phyloP scores from a whole-genome alignment of 2,329 filamentous ascomycete species.

The Colletotrichum sp. region DNA sequence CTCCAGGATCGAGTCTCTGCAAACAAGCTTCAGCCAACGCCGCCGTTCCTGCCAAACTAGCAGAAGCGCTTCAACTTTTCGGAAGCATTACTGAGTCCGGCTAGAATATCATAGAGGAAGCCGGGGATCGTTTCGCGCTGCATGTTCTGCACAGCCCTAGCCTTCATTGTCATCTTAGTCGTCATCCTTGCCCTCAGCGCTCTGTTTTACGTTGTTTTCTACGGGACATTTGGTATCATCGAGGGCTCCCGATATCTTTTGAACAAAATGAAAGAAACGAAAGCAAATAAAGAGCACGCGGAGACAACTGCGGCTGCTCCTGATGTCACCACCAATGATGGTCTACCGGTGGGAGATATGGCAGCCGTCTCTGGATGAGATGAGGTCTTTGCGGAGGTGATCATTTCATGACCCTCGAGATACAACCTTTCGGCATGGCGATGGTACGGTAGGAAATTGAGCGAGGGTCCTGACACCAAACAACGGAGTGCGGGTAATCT shows the following conservation, averaged over 20 bases:
- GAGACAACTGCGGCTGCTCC: neutral
- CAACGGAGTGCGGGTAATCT: too few species aligned
- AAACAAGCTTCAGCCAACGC: neutral
- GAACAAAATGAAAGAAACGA: neutral
- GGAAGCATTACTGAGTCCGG: neutral
- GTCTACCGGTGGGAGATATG: neutral
- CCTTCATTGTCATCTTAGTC: neutral
- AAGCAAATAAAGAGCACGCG: neutral
- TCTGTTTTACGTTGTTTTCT: neutral
- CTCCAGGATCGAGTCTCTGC: neutral
- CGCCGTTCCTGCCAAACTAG: neutral
- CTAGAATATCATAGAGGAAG: neutral
- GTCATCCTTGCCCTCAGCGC: neutral
- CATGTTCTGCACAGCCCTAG: neutral
- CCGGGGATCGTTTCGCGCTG: neutral
- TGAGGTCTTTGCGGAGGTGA: neutral
- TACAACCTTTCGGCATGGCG: too few species aligned
- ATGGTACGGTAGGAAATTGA: too few species aligned
- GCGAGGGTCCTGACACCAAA: too few species aligned
- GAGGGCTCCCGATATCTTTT: neutral
- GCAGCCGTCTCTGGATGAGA: neutral
- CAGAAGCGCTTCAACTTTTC: neutral
- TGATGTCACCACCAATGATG: neutral
- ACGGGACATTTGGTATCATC: neutral
- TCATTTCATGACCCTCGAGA: neutral